Conservation (phyloP, 1,284 basidiomycete genomes). For the Cryptococcus sp. region DNA sequence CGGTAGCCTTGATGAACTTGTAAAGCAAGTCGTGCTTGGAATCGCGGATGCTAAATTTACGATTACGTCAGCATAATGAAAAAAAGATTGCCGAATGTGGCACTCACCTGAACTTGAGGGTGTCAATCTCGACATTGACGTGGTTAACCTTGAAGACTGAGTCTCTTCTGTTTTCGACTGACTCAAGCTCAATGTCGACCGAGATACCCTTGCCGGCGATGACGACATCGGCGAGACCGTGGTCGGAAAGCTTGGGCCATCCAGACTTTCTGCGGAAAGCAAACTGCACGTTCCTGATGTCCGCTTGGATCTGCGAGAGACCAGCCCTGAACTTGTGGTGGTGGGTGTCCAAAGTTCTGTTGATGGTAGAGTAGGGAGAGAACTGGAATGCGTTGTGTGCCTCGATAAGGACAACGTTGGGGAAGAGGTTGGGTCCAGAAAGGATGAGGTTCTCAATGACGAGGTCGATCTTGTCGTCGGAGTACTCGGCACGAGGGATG, state of each 20-base stretch:
- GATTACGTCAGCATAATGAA: too few relatives aligned
- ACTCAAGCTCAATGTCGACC: slow-evolving; percentile 54
- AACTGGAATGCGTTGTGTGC: slow-evolving; percentile 82
- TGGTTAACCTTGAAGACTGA: slow-evolving; percentile 53
- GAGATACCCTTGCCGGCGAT: slow-evolving; percentile 68
- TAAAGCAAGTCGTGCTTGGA: slow-evolving; percentile 88
- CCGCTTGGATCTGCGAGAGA: slow-evolving; percentile 86
- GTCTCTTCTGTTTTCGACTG: slow-evolving; percentile 45
- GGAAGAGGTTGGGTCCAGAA: slow-evolving; percentile 65
- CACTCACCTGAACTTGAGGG: not conserved
- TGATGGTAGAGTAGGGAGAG: slow-evolving; percentile 67
- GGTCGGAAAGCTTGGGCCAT: slow-evolving; percentile 69
- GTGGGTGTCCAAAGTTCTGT: slow-evolving; percentile 52
- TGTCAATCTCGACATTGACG: slow-evolving; percentile 62
- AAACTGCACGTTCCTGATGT: slow-evolving; percentile 72
- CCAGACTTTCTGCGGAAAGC: slow-evolving; percentile 61
- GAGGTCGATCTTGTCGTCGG: slow-evolving; percentile 79
- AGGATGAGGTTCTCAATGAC: slow-evolving; percentile 92
- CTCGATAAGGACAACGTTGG: slow-evolving; percentile 73
- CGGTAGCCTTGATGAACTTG: slow-evolving; percentile 58
- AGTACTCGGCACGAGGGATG: slow-evolving; percentile 88
- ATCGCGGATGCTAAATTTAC: slow-evolving; percentile 79
- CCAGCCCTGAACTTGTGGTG: slow-evolving; percentile 71
- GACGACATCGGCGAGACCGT: slow-evolving; percentile 87
- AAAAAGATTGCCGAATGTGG: not conserved